phyloP scores from a whole-genome alignment of 2,329 filamentous ascomycete species.

The Exserohilum rostratum region DNA sequence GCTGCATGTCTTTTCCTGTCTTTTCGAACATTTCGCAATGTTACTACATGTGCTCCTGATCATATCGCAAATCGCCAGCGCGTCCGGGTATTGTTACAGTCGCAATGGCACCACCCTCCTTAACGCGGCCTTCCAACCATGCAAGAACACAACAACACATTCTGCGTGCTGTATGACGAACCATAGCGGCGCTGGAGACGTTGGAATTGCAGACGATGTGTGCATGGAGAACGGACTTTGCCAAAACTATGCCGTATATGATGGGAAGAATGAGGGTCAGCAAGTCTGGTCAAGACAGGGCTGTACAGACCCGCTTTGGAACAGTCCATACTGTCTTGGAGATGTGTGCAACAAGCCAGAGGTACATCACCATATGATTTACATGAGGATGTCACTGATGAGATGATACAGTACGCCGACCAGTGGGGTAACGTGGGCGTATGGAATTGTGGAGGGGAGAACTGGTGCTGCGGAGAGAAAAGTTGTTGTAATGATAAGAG shows the following conservation, averaged over 20 bases:
- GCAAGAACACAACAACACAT: not conserved
- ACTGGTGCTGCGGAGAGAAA: not conserved
- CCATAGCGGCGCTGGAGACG: not conserved
- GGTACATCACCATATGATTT: not conserved
- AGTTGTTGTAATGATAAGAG: not conserved
- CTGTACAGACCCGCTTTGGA: not conserved
- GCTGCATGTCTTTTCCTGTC: not conserved
- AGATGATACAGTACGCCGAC: not conserved
- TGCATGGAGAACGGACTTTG: not conserved
- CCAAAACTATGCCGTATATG: not conserved
- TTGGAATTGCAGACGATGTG: not conserved
- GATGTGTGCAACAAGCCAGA: not conserved
- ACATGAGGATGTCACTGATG: not conserved
- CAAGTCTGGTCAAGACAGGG: not conserved
- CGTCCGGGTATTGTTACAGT: not conserved
- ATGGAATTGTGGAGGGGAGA: not conserved
- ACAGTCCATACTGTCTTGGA: not conserved
- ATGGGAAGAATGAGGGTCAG: not conserved
- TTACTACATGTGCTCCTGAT: not conserved
- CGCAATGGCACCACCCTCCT: not conserved
- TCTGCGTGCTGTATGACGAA: not conserved
- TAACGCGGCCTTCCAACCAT: not conserved
- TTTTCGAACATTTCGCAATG: not conserved
- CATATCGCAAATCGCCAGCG: not conserved
- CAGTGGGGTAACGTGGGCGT: not conserved